Evolutionary conservation across 257 asterid genomes (phyloP).

Genomic region (Cruciata laevipes): DNA sequence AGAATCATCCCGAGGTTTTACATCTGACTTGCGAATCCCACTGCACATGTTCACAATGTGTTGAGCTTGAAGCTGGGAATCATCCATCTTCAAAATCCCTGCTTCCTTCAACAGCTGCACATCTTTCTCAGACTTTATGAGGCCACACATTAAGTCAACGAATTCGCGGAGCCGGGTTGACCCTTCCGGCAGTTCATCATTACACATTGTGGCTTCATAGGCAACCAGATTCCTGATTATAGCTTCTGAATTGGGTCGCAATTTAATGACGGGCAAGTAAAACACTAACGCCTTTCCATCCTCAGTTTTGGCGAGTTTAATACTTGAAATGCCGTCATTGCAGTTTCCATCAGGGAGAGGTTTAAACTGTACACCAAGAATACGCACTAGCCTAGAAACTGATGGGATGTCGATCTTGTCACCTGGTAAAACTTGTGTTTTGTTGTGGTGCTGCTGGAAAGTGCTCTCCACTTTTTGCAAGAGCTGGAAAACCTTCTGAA

Average conservation of each 20-base stretch:
- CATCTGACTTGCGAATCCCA: background rate
- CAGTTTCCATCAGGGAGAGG: background rate
- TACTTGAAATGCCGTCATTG: background rate
- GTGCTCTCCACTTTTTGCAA: background rate
- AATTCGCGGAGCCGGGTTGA: conserved; percentile 7
- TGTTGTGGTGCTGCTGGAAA: background rate
- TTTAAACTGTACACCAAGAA: background rate
- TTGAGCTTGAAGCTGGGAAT: background rate
- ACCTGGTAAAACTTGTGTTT: background rate
- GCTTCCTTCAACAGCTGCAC: conserved; percentile 1
- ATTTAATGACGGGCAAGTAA: no score
- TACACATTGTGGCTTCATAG: background rate
- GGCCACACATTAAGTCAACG: conserved; percentile 15
- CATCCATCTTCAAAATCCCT: background rate
- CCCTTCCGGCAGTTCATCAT: no score
- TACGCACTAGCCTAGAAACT: background rate
- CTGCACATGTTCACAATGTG: background rate
- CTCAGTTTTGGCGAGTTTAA: background rate
- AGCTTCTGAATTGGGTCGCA: no score
- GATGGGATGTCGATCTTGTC: conserved; percentile 3
- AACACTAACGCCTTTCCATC: background rate
- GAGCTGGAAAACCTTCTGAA: background rate
- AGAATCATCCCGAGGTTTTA: background rate
- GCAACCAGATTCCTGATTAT: background rate
- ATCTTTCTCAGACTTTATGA: conserved; percentile 7